Evolutionary conservation across 768 basidiomycete genomes (phyloP).

Genomic region (Pulveroboletus sp.): DNA sequence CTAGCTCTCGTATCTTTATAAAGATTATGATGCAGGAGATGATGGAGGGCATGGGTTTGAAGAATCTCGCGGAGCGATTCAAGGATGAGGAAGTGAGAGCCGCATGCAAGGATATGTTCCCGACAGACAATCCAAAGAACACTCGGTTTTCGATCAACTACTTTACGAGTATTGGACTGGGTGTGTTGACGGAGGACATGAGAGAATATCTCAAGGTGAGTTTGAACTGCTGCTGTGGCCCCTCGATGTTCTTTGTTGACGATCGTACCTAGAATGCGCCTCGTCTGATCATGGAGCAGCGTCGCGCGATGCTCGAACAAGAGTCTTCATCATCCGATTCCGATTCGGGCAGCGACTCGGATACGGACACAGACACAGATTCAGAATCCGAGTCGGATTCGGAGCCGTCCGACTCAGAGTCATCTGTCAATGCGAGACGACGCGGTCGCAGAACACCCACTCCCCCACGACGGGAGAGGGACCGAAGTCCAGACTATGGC

Average conservation of each 20-base stretch:
- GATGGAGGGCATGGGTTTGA: conserved; percentile 90
- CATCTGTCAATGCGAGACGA: conserved; percentile 32
- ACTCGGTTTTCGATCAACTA: conserved; percentile 97
- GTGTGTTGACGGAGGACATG: conserved; percentile 92
- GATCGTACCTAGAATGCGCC: conserved; percentile 72
- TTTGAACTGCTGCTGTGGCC: conserved; percentile 8
- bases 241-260: conserved; percentile 1
- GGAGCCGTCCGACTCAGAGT: conserved; percentile 34
- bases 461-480: conserved; percentile 29
- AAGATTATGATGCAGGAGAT: conserved; percentile 97
- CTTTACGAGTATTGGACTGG: conserved; percentile 92
- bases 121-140: conserved; percentile 92
- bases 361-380: conserved; percentile 31
- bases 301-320: conserved; percentile 80
- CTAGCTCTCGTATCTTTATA: conserved; percentile 92
- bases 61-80: conserved; percentile 82
- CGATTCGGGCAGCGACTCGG: conserved; percentile 32
- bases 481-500: conserved; percentile 17
- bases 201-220: conserved; percentile 88
- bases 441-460: conserved; percentile 29
- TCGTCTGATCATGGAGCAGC: conserved; percentile 88
- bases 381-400: conserved; percentile 38
- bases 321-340: conserved; percentile 44
- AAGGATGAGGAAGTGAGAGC: conserved; percentile 76
- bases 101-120: conserved; percentile 85